phyloP scores from a whole-genome alignment of 2,329 filamentous ascomycete species.

The Alternaria conjuncta region DNA sequence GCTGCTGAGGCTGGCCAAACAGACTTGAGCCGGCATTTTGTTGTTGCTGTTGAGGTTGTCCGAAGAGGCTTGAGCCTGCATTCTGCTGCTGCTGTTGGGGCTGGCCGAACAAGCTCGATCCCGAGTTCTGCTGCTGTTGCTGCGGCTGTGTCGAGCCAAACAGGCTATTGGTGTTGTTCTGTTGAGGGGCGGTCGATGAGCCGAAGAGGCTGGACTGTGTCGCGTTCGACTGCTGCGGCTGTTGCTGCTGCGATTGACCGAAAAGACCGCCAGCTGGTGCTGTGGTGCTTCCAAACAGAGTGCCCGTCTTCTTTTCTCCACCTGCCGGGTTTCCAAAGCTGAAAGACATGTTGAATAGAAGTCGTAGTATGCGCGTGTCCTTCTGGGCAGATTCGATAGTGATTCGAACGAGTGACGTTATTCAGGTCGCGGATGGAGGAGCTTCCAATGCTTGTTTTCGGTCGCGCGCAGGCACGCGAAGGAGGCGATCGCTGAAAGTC shows the following conservation, averaged over 20 bases:
- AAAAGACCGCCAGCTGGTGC: constrained; percentile 50
- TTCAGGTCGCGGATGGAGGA: constrained; percentile 1
- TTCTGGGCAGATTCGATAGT: not conserved
- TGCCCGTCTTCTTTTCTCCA: constrained; percentile 46
- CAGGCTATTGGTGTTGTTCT: constrained; percentile 33
- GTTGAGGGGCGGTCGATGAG: constrained; percentile 17
- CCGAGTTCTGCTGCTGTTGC: constrained; percentile 16
- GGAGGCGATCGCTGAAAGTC: not conserved
- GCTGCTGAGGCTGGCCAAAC: constrained; percentile 51
- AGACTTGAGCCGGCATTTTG: constrained; percentile 48
- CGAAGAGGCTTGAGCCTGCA: constrained; percentile 48
- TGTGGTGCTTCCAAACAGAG: constrained; percentile 45
- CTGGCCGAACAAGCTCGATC: constrained; percentile 32
- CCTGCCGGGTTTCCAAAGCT: constrained; percentile 35
- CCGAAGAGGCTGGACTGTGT: constrained; percentile 31
- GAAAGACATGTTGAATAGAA: constrained; percentile 36
- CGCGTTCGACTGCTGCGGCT: constrained; percentile 15
- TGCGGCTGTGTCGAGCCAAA: constrained; percentile 23
- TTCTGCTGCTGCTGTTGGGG: constrained; percentile 36
- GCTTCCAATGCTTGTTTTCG: constrained; percentile 22
- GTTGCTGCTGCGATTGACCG: constrained; percentile 40
- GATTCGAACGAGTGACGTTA: constrained; percentile 1
- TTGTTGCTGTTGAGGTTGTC: constrained; percentile 47
- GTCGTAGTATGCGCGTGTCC: not conserved
- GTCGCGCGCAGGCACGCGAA: constrained; percentile 24